Evolutionary conservation across 352 stramenopile genomes (phyloP).

Genomic region (Globisporangium echinulatum): DNA sequence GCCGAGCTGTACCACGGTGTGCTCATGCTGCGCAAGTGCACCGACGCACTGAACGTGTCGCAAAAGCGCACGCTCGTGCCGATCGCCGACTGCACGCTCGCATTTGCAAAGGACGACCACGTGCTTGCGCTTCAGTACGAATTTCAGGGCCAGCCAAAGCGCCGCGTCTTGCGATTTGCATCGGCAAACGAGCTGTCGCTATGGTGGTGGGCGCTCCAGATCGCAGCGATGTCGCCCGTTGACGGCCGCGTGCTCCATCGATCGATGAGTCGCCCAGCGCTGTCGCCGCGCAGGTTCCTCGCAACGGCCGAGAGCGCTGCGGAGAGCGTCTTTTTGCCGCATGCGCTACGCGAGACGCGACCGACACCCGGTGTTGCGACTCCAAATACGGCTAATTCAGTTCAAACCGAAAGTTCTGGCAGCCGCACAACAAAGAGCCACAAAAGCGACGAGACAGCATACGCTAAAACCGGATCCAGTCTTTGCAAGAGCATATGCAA

Average conservation of each 20-base stretch:
- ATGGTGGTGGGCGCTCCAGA: slow-evolving; percentile 74
- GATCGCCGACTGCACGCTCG: slow-evolving; percentile 32
- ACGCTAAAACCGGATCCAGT: no score
- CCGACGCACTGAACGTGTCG: slow-evolving; percentile 34
- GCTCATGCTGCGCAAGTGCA: slow-evolving; percentile 48
- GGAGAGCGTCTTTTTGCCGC: slow-evolving; percentile 60
- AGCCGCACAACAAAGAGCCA: background rate
- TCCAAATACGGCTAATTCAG: no score
- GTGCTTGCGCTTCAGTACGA: slow-evolving; percentile 53
- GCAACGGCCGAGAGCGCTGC: slow-evolving; percentile 35
- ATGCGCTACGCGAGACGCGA: slow-evolving; percentile 16
- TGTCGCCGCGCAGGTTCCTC: slow-evolving; percentile 46
- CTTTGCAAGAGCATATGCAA: background rate
- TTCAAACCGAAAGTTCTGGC: background rate
- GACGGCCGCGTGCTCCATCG: slow-evolving; percentile 41
- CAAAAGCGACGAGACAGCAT: slow-evolving; percentile 1
- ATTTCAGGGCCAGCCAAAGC: slow-evolving; percentile 44
- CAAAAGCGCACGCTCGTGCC: slow-evolving; percentile 50
- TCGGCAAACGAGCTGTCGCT: slow-evolving; percentile 58
- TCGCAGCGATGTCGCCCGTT: slow-evolving; percentile 39
- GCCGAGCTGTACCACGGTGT: slow-evolving; percentile 67
- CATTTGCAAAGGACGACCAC: slow-evolving; percentile 43
- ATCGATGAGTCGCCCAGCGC: slow-evolving; percentile 31
- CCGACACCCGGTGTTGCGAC: no score
- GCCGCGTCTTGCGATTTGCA: slow-evolving; percentile 35